Percentiles rank a stretch among this genome's conserved stretches.
Evolutionary conservation across 371 early-diverging fungal species (phyloP).

Genomic region (Blastocladiella emersonii): DNA sequence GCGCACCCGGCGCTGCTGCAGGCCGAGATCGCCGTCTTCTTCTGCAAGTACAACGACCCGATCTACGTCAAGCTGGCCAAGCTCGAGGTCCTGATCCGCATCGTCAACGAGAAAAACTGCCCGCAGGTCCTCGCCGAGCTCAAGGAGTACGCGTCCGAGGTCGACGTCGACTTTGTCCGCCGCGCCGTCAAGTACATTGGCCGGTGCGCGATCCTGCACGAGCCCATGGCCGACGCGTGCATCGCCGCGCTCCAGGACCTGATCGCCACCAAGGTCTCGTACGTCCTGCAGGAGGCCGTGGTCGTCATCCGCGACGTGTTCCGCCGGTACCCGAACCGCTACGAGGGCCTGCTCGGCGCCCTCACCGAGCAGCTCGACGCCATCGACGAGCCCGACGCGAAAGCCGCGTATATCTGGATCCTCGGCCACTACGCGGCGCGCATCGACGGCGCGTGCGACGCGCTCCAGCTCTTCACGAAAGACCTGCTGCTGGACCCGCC

Average conservation of each 20-base stretch:
- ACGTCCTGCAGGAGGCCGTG: slow-evolving; percentile 87
- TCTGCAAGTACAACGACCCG: slow-evolving; percentile 93
- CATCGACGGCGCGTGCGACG: slow-evolving; percentile 35
- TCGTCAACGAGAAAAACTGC: slow-evolving; percentile 62
- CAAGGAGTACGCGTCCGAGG: slow-evolving; percentile 85
- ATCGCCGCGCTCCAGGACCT: slow-evolving; percentile 70
- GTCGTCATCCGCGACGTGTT: slow-evolving; percentile 90
- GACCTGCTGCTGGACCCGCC: slow-evolving; percentile 60
- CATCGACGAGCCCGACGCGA: slow-evolving; percentile 38
- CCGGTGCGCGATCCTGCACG: slow-evolving; percentile 79
- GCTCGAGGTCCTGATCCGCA: slow-evolving; percentile 70
- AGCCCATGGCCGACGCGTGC: slow-evolving; percentile 64
- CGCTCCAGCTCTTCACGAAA: slow-evolving; percentile 26
- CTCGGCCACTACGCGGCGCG: slow-evolving; percentile 38
- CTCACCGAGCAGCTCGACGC: slow-evolving; percentile 34
- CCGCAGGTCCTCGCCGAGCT: slow-evolving; percentile 76
- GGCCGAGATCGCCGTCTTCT: slow-evolving; percentile 82
- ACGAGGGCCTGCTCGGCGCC: slow-evolving; percentile 66
- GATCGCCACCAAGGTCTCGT: slow-evolving; percentile 77
- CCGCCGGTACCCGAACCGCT: slow-evolving; percentile 86
- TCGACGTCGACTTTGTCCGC: slow-evolving; percentile 91
- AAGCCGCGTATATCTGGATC: slow-evolving; percentile 40
- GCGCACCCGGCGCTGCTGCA: slow-evolving; percentile 60
- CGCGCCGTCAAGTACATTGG: slow-evolving; percentile 86
- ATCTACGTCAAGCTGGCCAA: slow-evolving; percentile 91